These are phyloP conservation scores for Lodderomyces pseudojiufengensis DNA, from an alignment of 1,139 yeast species.

Conservation along the genomic window DNA sequence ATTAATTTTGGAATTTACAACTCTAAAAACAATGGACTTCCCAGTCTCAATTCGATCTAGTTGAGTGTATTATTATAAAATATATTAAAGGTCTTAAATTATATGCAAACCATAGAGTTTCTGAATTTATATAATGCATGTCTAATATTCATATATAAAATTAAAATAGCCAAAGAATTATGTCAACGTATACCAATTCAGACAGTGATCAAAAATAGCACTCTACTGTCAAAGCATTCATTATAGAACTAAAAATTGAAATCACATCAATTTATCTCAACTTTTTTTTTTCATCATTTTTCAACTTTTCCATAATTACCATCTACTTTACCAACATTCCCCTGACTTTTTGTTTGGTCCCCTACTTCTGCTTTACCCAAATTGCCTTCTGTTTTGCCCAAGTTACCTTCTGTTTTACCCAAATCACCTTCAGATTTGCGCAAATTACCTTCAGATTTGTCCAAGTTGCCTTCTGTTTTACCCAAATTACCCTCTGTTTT, in stretches of 20 bases:
- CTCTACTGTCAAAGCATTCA: too few relatives aligned
- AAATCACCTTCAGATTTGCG: background rate
- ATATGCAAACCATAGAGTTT: too few relatives aligned
- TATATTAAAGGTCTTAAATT: too few relatives aligned
- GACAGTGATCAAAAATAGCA: too few relatives aligned
- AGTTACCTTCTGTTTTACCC: background rate
- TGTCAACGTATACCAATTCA: too few relatives aligned
- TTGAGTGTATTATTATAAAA: background rate
- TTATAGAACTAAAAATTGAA: too few relatives aligned
- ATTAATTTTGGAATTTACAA: background rate
- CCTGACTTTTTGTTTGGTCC: background rate
- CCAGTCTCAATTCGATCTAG: background rate
- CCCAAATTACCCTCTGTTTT: background rate
- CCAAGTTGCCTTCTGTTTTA: constrained; percentile 3
- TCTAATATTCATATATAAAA: too few relatives aligned
- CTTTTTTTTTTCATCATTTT: constrained; percentile 12
- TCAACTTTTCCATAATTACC: constrained; percentile 7
- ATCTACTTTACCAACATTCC: constrained; percentile 8
- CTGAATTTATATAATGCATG: too few relatives aligned
- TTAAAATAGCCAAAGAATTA: too few relatives aligned
- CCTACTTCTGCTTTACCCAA: background rate
- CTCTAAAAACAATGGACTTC: background rate
- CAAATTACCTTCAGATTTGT: constrained; percentile 7
- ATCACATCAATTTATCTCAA: too few relatives aligned
- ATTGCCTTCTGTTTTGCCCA: background rate